Percentiles rank a stretch among this genome's conserved stretches.
phyloP scores from a whole-genome alignment of 2,329 filamentous ascomycete species.

The Colletotrichum plurivorum region DNA sequence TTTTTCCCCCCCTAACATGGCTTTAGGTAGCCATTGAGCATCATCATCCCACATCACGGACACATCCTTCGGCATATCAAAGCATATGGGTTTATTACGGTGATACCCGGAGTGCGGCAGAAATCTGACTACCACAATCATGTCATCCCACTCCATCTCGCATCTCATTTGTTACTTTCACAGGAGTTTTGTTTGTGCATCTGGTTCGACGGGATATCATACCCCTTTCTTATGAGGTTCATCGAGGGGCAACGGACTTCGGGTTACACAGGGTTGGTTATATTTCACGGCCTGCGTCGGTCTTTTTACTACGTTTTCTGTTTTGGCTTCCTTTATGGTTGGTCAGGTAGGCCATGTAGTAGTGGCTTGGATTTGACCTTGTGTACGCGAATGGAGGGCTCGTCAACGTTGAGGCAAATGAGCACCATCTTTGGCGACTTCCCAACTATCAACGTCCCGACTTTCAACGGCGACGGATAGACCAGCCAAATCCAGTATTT shows the following conservation, averaged over 20 bases:
- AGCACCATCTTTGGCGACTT: too few species aligned
- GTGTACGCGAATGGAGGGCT: too few species aligned
- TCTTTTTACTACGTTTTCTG: too few species aligned
- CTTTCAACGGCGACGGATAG: too few species aligned
- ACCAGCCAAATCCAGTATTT: too few species aligned
- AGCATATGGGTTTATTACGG: slow-evolving; percentile 41
- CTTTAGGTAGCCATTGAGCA: slow-evolving; percentile 25
- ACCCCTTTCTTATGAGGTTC: slow-evolving; percentile 19
- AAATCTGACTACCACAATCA: slow-evolving; percentile 41
- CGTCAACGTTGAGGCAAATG: too few species aligned
- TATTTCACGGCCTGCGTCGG: neutral
- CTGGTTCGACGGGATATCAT: slow-evolving; percentile 26
- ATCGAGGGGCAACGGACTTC: slow-evolving; percentile 3
- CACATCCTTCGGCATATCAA: slow-evolving; percentile 33
- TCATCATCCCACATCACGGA: slow-evolving; percentile 36
- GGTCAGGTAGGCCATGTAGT: too few species aligned
- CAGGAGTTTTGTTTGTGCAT: neutral
- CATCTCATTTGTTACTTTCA: slow-evolving; percentile 15
- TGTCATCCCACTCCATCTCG: slow-evolving; percentile 41
- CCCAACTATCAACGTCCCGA: too few species aligned
- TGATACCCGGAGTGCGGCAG: slow-evolving; percentile 44
- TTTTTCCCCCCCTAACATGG: neutral
- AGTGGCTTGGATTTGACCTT: too few species aligned
- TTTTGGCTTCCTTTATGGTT: too few species aligned
- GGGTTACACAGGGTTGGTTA: slow-evolving; percentile 2